These are phyloP conservation scores for Ilyonectria robusta DNA, from an alignment of 2,329 filamentous ascomycete genomes.

Conservation along the genomic window DNA sequence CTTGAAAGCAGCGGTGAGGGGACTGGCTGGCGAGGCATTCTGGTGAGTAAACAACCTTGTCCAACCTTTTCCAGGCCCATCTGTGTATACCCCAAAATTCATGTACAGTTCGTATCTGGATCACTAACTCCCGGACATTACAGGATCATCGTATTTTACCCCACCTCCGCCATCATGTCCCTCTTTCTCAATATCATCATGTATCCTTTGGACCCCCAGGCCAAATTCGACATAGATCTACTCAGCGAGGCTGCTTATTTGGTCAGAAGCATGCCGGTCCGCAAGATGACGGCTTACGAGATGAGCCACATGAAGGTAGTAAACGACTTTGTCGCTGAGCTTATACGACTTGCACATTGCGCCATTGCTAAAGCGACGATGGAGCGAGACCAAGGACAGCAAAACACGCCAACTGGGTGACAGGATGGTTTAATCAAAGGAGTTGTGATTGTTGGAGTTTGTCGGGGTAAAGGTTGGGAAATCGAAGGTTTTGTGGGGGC, in stretches of 20 bases:
- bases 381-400: background rate
- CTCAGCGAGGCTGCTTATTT: conserved; percentile 58
- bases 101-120: background rate
- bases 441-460: background rate
- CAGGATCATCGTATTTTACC: conserved; percentile 69
- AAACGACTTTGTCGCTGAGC: conserved; percentile 59
- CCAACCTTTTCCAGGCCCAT: background rate
- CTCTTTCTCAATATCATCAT: conserved; percentile 68
- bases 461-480: background rate
- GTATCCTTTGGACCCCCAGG: conserved; percentile 59
- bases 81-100: background rate
- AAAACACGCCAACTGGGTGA: background rate
- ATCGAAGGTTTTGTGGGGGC: background rate
- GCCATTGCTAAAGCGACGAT: conserved; percentile 54
- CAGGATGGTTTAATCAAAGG: background rate
- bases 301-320: conserved; percentile 57
- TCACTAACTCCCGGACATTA: background rate
- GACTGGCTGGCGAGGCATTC: conserved; percentile 61
- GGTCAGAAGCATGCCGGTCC: conserved; percentile 56
- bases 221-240: conserved; percentile 60
- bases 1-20: conserved; percentile 57
- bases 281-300: conserved; percentile 50
- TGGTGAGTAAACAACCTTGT: conserved; percentile 53
- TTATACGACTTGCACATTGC: conserved; percentile 57
- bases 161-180: conserved; percentile 65